phyloP scores from a whole-genome alignment of 805 yeast species.

The Pichia heedii region DNA sequence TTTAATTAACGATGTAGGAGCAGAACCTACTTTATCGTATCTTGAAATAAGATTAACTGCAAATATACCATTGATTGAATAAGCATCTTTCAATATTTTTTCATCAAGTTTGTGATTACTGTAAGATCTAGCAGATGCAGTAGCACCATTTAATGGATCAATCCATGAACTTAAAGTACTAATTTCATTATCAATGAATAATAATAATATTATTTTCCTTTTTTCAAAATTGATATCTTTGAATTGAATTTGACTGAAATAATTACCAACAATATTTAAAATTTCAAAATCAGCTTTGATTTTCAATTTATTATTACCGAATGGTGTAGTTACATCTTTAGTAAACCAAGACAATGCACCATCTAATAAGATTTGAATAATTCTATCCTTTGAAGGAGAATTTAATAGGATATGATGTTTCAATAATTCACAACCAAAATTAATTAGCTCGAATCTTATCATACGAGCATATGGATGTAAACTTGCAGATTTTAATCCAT shows the following conservation, averaged over 20 bases:
- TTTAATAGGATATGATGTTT: constrained; percentile 42
- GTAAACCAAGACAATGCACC: constrained; percentile 78
- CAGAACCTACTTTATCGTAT: constrained; percentile 24
- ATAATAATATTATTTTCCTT: constrained; percentile 47
- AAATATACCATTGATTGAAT: constrained; percentile 55
- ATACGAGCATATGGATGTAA: constrained; percentile 75
- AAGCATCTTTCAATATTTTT: constrained; percentile 45
- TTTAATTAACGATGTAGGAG: constrained; percentile 29
- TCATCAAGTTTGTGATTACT: constrained; percentile 29
- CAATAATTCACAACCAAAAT: constrained; percentile 58
- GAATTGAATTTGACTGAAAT: constrained; percentile 19
- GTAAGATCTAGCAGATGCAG: constrained; percentile 18
- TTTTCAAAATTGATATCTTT: constrained; percentile 27
- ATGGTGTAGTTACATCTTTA: constrained; percentile 58
- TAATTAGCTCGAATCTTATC: constrained; percentile 63
- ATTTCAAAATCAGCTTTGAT: constrained; percentile 59
- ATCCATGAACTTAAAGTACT: constrained; percentile 70
- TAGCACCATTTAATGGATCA: constrained; percentile 43
- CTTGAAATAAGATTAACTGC: constrained; percentile 66
- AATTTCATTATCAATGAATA: constrained; percentile 71
- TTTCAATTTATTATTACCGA: constrained; percentile 70
- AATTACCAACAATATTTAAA: constrained; percentile 42
- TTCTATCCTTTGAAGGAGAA: constrained; percentile 34
- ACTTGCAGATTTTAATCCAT: constrained; percentile 48
- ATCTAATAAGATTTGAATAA: constrained; percentile 47